Evolutionary conservation across 805 yeast genomes (phyloP).

Genomic region (Lipomyces lipofer): DNA sequence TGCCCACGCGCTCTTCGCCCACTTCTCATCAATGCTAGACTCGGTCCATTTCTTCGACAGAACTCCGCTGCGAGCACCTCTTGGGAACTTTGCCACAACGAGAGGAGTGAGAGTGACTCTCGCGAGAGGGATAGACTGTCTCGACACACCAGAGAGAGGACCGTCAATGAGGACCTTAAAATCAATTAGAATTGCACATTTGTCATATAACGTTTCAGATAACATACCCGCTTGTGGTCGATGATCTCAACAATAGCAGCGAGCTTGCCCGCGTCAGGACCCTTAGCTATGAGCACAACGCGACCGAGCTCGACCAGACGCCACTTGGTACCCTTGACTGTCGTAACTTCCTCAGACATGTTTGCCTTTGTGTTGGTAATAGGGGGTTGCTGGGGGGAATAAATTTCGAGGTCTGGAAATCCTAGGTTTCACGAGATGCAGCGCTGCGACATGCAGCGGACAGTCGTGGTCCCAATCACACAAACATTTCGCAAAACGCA

Average conservation of each 20-base stretch:
- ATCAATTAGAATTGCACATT: too few species aligned
- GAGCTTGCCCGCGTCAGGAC: slow-evolving; percentile 71
- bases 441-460: too few species aligned
- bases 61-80: slow-evolving; percentile 86
- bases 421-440: not conserved
- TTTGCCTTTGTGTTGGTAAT: slow-evolving; percentile 34
- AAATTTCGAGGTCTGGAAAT: slow-evolving; percentile 5
- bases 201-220: not conserved
- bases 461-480: too few species aligned
- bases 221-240: slow-evolving; percentile 94
- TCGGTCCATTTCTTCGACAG: slow-evolving; percentile 93
- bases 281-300: slow-evolving; percentile 88
- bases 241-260: slow-evolving; percentile 98
- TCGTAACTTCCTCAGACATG: slow-evolving; percentile 74
- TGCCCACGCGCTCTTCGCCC: slow-evolving; percentile 96
- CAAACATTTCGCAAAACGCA: too few species aligned
- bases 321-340: slow-evolving; percentile 95
- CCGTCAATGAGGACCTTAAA: slow-evolving; percentile 90
- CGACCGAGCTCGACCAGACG: slow-evolving; percentile 99
- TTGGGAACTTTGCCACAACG: slow-evolving; percentile 81
- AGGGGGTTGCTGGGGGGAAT: not conserved
- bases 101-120: slow-evolving; percentile 91
- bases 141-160: slow-evolving; percentile 81
- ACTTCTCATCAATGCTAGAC: slow-evolving; percentile 82
- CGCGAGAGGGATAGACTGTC: slow-evolving; percentile 88